A percentile compares a stretch with the other conserved stretches of the same genome.
phyloP scores from a whole-genome alignment of 306 rosid species.

The Urtica urens region DNA sequence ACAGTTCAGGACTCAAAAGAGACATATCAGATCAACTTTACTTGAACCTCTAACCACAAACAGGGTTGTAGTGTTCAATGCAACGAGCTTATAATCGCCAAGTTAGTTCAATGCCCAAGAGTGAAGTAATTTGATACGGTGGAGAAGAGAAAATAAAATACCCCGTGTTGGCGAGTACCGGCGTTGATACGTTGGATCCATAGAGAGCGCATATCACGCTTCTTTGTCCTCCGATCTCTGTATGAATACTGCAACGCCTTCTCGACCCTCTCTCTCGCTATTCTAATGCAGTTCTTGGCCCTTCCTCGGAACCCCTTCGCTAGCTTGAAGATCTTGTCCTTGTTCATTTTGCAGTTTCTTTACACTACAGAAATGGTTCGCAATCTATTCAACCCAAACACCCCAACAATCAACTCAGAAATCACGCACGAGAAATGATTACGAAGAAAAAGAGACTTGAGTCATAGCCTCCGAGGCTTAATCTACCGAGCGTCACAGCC shows the following conservation, averaged over 20 bases:
- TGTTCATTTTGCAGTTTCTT: slow-evolving; percentile 59
- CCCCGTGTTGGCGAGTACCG: slow-evolving; percentile 85
- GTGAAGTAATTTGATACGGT: neutral
- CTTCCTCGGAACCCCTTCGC: slow-evolving; percentile 97
- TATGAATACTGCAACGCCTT: slow-evolving; percentile 97
- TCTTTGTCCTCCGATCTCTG: slow-evolving; percentile 92
- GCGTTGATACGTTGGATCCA: slow-evolving; percentile 95
- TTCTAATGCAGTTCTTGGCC: slow-evolving; percentile 94
- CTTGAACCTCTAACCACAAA: no score
- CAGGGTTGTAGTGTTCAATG: neutral
- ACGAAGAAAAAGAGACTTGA: no score
- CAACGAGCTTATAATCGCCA: neutral
- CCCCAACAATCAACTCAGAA: no score
- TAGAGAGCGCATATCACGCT: slow-evolving; percentile 90
- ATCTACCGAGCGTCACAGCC: no score
- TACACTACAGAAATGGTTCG: no score
- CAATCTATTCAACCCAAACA: no score
- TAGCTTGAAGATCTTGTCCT: slow-evolving; percentile 70
- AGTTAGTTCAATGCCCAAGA: neutral
- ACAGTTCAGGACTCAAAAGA: no score
- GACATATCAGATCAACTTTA: no score
- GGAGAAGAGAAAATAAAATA: slow-evolving; percentile 23
- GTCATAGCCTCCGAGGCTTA: no score
- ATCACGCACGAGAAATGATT: no score
- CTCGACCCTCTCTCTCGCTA: slow-evolving; percentile 94